Evolutionary conservation across 257 asterid genomes (phyloP).

Genomic region (Ocimum tenuiflorum): DNA sequence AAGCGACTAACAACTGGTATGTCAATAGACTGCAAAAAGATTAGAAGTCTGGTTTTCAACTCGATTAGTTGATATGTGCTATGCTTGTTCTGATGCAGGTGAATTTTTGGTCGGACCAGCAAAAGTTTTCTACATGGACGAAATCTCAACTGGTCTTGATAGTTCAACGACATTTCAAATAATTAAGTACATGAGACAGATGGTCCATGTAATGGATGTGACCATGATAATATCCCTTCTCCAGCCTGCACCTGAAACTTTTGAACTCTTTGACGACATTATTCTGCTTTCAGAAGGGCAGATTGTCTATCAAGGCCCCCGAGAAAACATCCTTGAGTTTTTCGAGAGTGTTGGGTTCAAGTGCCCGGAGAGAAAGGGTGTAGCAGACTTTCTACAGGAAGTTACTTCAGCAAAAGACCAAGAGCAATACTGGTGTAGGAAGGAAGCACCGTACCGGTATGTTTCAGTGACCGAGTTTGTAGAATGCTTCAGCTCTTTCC

Average conservation of each 20-base stretch:
- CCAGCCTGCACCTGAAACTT: slow-evolving; percentile 94
- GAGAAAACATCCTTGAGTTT: slow-evolving; percentile 71
- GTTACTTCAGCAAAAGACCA: slow-evolving; percentile 87
- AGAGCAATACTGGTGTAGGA: slow-evolving; percentile 80
- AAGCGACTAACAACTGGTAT: slow-evolving; percentile 88
- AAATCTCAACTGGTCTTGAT: slow-evolving; percentile 95
- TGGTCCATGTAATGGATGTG: slow-evolving; percentile 88
- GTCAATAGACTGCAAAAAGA: not conserved
- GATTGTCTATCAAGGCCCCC: slow-evolving; percentile 81
- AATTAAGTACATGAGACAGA: slow-evolving; percentile 74
- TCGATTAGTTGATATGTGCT: not conserved
- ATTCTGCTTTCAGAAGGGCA: slow-evolving; percentile 79
- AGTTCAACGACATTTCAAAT: slow-evolving; percentile 92
- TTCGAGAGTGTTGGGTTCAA: slow-evolving; percentile 79
- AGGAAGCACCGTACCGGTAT: slow-evolving; percentile 51
- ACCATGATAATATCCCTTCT: slow-evolving; percentile 90
- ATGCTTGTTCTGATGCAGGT: slow-evolving; percentile 37
- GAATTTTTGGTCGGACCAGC: slow-evolving; percentile 98
- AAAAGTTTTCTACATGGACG: slow-evolving; percentile 94
- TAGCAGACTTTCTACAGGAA: slow-evolving; percentile 92
- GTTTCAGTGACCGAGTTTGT: slow-evolving; percentile 65
- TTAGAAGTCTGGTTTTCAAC: not conserved
- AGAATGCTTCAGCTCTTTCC: slow-evolving; percentile 58
- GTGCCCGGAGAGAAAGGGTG: slow-evolving; percentile 92
- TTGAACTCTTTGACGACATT: slow-evolving; percentile 81